phyloP scores from a whole-genome alignment of 768 basidiomycete genomes.

The Rhodotorula toruloides region DNA sequence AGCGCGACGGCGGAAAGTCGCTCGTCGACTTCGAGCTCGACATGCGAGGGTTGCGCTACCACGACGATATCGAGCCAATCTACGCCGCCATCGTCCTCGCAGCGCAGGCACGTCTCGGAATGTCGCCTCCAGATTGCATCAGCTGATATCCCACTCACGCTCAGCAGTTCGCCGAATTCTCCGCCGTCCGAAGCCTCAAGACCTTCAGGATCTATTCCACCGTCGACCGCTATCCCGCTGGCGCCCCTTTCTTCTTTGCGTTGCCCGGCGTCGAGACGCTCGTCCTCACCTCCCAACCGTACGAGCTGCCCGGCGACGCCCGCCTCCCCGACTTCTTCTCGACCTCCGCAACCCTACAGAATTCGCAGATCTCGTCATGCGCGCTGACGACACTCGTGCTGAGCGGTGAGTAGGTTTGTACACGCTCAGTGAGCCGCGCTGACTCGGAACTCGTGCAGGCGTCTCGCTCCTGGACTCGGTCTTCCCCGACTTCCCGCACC shows the following conservation, averaged over 20 bases:
- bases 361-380: neutral
- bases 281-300: neutral
- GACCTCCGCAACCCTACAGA: neutral
- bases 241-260: slow-evolving; percentile 16
- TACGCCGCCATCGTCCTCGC: neutral
- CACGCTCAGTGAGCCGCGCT: too few relatives aligned
- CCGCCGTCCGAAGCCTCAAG: slow-evolving; percentile 17
- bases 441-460: neutral
- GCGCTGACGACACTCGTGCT: neutral
- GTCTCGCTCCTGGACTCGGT: slow-evolving; percentile 3
- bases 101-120: neutral
- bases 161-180: slow-evolving; percentile 31
- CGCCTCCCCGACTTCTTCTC: slow-evolving; percentile 22
- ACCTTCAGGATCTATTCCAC: neutral
- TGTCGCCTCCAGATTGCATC: too few relatives aligned
- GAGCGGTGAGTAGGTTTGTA: neutral
- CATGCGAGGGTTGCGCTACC: neutral
- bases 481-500: neutral
- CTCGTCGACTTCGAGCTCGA: slow-evolving; percentile 6
- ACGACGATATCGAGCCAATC: slow-evolving; percentile 11
- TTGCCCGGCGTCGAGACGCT: slow-evolving; percentile 8
- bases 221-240: slow-evolving; percentile 20
- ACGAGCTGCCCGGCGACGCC: neutral
- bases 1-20: slow-evolving; percentile 1
- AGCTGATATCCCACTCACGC: too few relatives aligned